Conservation (phyloP, 129 eudicot genomes). For the Kitagawia praeruptora region DNA sequence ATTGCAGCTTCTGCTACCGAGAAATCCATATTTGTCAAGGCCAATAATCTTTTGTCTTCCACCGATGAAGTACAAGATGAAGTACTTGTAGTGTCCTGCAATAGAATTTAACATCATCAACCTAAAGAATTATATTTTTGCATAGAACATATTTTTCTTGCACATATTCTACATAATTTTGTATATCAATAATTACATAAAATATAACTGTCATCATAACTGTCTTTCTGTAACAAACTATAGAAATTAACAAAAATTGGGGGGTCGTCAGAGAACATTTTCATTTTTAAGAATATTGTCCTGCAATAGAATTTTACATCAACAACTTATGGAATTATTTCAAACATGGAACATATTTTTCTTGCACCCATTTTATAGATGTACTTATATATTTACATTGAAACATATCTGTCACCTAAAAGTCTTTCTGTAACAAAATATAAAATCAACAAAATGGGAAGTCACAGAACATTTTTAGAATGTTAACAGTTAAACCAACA, state of each 20-base stretch:
- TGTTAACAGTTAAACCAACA: neutral
- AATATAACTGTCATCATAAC: neutral
- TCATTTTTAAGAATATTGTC: no score
- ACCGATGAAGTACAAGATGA: conserved; percentile 33
- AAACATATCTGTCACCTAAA: neutral
- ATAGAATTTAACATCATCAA: conserved; percentile 6
- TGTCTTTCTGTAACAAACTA: neutral
- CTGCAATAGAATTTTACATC: no score
- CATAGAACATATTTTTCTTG: neutral
- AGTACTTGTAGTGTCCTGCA: conserved; percentile 45
- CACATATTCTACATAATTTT: neutral
- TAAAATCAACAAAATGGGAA: neutral
- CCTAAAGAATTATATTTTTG: conserved; percentile 5
- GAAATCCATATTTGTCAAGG: conserved; percentile 63
- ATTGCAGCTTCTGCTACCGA: conserved; percentile 50
- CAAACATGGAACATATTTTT: neutral
- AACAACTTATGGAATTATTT: neutral
- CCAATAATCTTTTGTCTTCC: conserved; percentile 32
- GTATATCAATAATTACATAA: neutral
- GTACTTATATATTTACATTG: neutral
- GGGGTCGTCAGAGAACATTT: neutral
- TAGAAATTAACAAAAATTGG: neutral
- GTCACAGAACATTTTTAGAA: neutral
- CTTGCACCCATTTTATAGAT: neutral
- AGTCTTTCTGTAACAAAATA: neutral